Base-by-base conservation (phyloP, 495 filamentous ascomycete genomes). In the Letharia lupina region DNA sequence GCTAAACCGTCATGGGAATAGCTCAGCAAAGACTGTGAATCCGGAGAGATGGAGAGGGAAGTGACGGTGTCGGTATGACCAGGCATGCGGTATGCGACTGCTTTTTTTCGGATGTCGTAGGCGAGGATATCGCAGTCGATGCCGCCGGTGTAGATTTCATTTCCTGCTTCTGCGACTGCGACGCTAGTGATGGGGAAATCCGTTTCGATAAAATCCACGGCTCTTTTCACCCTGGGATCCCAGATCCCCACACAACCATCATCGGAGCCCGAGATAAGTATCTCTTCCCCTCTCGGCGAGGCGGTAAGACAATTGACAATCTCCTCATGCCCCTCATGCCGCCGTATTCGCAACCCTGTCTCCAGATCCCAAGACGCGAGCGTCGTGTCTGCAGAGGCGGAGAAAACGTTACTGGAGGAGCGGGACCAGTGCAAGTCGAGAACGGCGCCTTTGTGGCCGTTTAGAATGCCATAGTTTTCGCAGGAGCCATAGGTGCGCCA, bases 61-160 rank as follows among this genome's bases (percentile, higher is more conserved):
- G 93, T 96, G 66, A 99, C 80, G 2, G 93, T 98, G 71, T 99
- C 94, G 41, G 83, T 87, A 73, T 99, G 94, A 3, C 95, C 94
- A 12, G 89, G 70, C 83, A 99, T 87, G 4, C 89, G 86, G 73
- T 96, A 96, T 12, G 89, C 85, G 2, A 96, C 83, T 0, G 85
- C 85, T 73, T 93, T 91, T 78, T 96, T 97, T 68, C 95, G 86
- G 66, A 97, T 75, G 77, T 99, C 95, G 91, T 93, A 99, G 10
- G 94, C 90, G 73, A 95, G 92, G 73, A 99, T 96, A 65, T 95
- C 91, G 70, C 97, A 96, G 74, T 98, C 94, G 64, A 99, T 97
- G 13, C 92, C 89, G 45, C 94, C 94, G 23, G 89, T 92, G 74
- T 92, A 99, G 10, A 99, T 83, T 77, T 99, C 95, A 73, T 94